These are phyloP conservation scores for Auriscalpium vulgare DNA, from an alignment of 768 basidiomycete species.

Conservation along the genomic window DNA sequence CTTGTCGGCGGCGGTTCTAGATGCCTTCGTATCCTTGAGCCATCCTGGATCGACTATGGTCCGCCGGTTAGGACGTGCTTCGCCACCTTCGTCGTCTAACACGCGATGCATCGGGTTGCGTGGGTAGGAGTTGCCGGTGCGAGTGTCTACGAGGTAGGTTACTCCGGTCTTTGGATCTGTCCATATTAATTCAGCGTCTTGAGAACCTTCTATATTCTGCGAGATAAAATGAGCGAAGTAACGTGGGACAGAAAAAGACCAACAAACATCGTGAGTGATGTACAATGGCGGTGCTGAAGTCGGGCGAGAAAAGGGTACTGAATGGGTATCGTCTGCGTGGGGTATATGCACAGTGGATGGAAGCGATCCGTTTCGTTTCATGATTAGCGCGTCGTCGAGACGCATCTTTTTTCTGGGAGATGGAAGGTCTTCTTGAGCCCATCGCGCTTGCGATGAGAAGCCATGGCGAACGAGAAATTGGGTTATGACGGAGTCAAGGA, in stretches of 20 bases:
- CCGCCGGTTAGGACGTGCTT: constrained; percentile 11
- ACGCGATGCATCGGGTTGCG: constrained; percentile 16
- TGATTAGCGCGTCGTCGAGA: constrained; percentile 9
- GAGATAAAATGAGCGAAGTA: too few species aligned
- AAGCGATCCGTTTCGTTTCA: not conserved
- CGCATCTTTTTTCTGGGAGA: constrained; percentile 49
- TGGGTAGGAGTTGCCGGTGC: constrained; percentile 60
- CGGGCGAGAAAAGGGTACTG: not conserved
- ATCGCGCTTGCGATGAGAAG: constrained; percentile 30
- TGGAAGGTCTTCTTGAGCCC: constrained; percentile 18
- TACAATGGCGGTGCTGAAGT: not conserved
- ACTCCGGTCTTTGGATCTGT: constrained; percentile 55
- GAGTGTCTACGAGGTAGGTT: constrained; percentile 51
- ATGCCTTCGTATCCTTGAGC: constrained; percentile 5
- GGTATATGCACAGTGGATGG: not conserved
- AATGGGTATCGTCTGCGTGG: not conserved
- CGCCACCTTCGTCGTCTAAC: not conserved
- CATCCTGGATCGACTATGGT: constrained; percentile 7
- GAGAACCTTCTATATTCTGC: not conserved
- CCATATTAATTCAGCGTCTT: constrained; percentile 39
- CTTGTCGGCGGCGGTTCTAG: not conserved
- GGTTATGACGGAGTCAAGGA: constrained; percentile 53
- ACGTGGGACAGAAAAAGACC: too few species aligned
- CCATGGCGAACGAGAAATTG: constrained; percentile 58
- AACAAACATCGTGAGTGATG: not conserved